Evolutionary conservation across 1,284 basidiomycete species (phyloP).

Genomic region (Kalmanozyma brasiliensis): DNA sequence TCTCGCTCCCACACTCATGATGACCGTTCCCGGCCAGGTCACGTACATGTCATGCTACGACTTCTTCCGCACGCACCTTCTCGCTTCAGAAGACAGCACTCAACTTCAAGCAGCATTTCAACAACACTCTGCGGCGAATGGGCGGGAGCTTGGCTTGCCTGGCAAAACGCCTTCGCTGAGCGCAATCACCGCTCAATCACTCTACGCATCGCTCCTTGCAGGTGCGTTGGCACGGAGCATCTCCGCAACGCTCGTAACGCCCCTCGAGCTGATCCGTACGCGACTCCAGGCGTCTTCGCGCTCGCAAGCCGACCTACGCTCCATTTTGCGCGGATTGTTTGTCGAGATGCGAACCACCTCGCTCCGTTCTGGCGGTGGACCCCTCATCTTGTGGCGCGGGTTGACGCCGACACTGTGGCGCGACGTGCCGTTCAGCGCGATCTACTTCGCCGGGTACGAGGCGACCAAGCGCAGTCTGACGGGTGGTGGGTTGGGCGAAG

Average conservation of each 20-base stretch:
- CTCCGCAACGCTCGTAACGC: slow-evolving; percentile 84
- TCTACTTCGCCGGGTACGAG: slow-evolving; percentile 79
- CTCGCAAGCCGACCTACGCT: slow-evolving; percentile 29
- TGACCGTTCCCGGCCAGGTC: slow-evolving; percentile 91
- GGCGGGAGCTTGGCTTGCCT: slow-evolving; percentile 12
- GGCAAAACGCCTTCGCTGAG: slow-evolving; percentile 34
- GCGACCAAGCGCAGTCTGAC: slow-evolving; percentile 64
- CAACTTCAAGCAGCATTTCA: slow-evolving; percentile 18
- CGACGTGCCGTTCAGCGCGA: slow-evolving; percentile 94
- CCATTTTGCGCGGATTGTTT: slow-evolving; percentile 52
- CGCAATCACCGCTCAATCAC: slow-evolving; percentile 50
- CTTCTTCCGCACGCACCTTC: slow-evolving; percentile 74
- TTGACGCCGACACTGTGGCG: slow-evolving; percentile 92
- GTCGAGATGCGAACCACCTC: slow-evolving; percentile 48
- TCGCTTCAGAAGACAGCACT: slow-evolving; percentile 36
- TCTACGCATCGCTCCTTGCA: slow-evolving; percentile 78
- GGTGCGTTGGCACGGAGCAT: slow-evolving; percentile 84
- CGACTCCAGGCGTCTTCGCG: slow-evolving; percentile 76
- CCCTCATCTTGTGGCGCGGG: slow-evolving; percentile 84
- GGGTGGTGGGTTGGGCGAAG: slow-evolving; percentile 68
- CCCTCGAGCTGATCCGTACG: slow-evolving; percentile 91
- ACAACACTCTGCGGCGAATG: slow-evolving; percentile 15
- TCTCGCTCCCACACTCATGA: slow-evolving; percentile 69
- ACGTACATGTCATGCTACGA: slow-evolving; percentile 98
- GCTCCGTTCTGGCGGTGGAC: slow-evolving; percentile 69